Conservation (phyloP, 768 basidiomycete species). For the Exidia glandulosa region DNA sequence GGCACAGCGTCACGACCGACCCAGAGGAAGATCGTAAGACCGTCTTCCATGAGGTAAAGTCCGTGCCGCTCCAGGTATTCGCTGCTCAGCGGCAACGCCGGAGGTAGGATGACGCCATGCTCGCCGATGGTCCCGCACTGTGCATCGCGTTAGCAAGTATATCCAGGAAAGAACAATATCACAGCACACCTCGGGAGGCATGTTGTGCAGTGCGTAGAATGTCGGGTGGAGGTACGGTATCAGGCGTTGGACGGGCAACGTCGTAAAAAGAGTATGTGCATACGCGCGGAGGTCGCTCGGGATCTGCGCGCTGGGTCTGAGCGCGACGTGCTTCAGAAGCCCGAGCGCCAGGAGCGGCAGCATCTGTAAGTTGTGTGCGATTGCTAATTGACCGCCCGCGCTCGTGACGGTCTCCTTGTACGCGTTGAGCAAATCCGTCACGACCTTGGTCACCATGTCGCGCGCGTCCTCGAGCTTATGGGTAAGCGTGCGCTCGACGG, state of each 20-base stretch:
- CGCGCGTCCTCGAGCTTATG: conserved; percentile 85
- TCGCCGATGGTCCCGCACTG: conserved; percentile 90
- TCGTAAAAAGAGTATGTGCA: conserved; percentile 84
- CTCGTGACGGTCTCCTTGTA: conserved; percentile 98
- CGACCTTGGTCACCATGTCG: conserved; percentile 70
- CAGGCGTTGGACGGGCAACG: conserved; percentile 81
- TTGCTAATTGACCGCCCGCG: conserved; percentile 86
- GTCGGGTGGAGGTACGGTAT: conserved; percentile 91
- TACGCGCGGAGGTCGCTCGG: conserved; percentile 94
- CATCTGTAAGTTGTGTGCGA: conserved; percentile 91
- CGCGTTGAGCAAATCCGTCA: conserved; percentile 72
- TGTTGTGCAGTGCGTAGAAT: conserved; percentile 94
- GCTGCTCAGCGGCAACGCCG: conserved; percentile 83
- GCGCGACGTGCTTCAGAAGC: conserved; percentile 89
- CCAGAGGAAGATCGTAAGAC: conserved; percentile 96
- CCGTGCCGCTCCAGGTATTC: conserved; percentile 93
- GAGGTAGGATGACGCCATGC: conserved; percentile 77
- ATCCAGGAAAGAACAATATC: background rate
- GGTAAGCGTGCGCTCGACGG: conserved; percentile 77
- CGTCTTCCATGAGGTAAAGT: conserved; percentile 93
- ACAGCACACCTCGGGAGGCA: conserved; percentile 72
- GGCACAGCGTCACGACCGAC: conserved; percentile 97
- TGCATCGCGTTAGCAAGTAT: conserved; percentile 1
- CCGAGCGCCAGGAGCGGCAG: conserved; percentile 84
- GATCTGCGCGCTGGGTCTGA: conserved; percentile 93